These are phyloP conservation scores for Diospyros lotus DNA, from an alignment of 148 eudicot genomes.

Conservation along the genomic window DNA sequence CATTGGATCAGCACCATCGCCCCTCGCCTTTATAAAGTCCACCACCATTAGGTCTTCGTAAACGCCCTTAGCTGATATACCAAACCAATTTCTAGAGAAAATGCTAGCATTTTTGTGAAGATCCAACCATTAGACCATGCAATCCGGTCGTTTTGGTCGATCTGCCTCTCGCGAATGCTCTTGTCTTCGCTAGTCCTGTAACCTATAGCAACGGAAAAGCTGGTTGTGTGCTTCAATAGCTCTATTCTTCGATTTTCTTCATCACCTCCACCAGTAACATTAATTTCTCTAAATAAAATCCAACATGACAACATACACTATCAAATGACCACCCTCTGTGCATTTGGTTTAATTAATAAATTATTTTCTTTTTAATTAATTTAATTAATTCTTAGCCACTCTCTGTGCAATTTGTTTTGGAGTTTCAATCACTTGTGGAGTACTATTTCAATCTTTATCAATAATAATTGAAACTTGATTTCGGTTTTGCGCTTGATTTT, in stretches of 20 bases:
- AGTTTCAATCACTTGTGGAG: background rate
- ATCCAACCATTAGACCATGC: conserved; percentile 14
- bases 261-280: conserved; percentile 36
- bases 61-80: background rate
- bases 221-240: conserved; percentile 30
- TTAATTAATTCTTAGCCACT: background rate
- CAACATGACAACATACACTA: conserved; percentile 5
- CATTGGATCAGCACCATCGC: no score
- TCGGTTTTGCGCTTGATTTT: background rate
- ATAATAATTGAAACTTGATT: background rate
- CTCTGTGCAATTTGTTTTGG: background rate
- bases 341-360: no score
- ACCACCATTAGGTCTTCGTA: no score
- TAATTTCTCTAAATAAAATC: no score
- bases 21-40: no score
- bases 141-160: conserved; percentile 9
- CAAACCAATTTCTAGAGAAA: background rate
- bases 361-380: no score
- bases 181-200: conserved; percentile 12
- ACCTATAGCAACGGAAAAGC: conserved; percentile 22
- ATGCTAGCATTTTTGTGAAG: conserved; percentile 7
- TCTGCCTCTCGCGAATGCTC: background rate
- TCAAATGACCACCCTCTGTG: no score
- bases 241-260: conserved; percentile 21
- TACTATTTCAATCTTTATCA: background rate